Conservation (phyloP, 805 yeast genomes). For the Clavispora phyllophila region DNA sequence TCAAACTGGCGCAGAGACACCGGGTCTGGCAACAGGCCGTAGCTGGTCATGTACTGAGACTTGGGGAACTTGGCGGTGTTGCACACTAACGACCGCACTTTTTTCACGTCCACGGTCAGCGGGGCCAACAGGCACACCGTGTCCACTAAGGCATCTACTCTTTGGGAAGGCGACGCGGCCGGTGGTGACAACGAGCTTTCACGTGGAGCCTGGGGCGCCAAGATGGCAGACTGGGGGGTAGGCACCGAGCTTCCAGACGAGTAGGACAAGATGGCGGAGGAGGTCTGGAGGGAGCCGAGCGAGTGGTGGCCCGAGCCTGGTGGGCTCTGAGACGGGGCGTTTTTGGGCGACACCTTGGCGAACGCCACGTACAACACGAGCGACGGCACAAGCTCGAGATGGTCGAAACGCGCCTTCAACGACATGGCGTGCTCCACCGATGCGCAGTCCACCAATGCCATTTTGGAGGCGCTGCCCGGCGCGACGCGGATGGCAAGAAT, state of each 20-base stretch:
- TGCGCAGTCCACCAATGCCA: constrained; percentile 62
- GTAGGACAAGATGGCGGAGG: background rate
- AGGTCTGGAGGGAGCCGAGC: background rate
- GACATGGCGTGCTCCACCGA: constrained; percentile 70
- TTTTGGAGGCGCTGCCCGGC: constrained; percentile 15
- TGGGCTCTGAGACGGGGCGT: background rate
- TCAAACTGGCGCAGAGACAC: constrained; percentile 68
- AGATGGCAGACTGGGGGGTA: background rate
- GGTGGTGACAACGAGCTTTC: background rate
- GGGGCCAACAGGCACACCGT: constrained; percentile 5
- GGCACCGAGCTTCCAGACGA: background rate
- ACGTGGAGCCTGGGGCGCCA: background rate
- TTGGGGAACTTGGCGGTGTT: constrained; percentile 34
- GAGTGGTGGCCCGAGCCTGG: background rate
- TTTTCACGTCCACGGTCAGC: constrained; percentile 21
- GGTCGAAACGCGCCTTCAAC: constrained; percentile 74
- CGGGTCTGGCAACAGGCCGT: constrained; percentile 78
- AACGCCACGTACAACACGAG: constrained; percentile 72
- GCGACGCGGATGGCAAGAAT: constrained; percentile 50
- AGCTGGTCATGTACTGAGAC: constrained; percentile 45
- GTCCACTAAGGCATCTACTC: constrained; percentile 2
- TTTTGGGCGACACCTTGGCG: constrained; percentile 57
- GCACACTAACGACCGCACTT: constrained; percentile 43
- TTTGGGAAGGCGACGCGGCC: background rate
- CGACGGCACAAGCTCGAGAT: constrained; percentile 79